These are phyloP conservation scores for Dictyophora rubrovolvata DNA, from an alignment of 768 basidiomycete species.

Conservation along the genomic window DNA sequence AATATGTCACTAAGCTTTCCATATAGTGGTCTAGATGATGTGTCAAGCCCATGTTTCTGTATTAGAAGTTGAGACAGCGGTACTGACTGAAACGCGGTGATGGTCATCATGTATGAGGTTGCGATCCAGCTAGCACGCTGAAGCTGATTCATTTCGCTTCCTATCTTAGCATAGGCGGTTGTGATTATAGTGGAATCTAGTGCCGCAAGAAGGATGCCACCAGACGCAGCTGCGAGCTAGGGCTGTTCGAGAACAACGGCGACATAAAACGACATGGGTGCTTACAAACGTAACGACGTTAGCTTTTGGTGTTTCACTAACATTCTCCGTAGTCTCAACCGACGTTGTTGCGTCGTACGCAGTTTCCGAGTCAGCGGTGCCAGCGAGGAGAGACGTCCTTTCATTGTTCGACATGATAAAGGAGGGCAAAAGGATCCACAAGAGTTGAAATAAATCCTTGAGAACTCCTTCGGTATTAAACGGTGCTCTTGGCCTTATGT, in stretches of 20 bases:
- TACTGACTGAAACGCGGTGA: constrained; percentile 50
- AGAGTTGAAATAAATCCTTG: no score
- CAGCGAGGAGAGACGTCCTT: no score
- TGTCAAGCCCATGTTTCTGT: background rate
- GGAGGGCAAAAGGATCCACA: no score
- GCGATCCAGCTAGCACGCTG: constrained; percentile 62
- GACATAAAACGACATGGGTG: no score
- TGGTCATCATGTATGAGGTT: constrained; percentile 50
- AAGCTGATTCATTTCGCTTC: constrained; percentile 47
- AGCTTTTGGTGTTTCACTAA: no score
- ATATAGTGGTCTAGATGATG: constrained; percentile 40
- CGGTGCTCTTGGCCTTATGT: no score
- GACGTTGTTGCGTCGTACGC: no score
- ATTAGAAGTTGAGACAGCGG: background rate
- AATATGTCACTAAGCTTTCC: constrained; percentile 58
- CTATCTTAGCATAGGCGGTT: constrained; percentile 44
- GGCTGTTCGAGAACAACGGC: background rate
- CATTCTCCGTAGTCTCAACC: no score
- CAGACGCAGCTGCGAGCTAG: constrained; percentile 27
- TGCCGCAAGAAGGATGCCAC: constrained; percentile 37
- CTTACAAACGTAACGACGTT: no score
- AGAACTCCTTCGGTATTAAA: no score
- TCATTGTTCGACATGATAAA: no score
- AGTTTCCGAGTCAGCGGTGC: no score
- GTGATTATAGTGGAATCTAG: constrained; percentile 43